Evolutionary conservation across 2,329 filamentous ascomycete species (phyloP).

Genomic region (Pseudogymnoascus sp.): DNA sequence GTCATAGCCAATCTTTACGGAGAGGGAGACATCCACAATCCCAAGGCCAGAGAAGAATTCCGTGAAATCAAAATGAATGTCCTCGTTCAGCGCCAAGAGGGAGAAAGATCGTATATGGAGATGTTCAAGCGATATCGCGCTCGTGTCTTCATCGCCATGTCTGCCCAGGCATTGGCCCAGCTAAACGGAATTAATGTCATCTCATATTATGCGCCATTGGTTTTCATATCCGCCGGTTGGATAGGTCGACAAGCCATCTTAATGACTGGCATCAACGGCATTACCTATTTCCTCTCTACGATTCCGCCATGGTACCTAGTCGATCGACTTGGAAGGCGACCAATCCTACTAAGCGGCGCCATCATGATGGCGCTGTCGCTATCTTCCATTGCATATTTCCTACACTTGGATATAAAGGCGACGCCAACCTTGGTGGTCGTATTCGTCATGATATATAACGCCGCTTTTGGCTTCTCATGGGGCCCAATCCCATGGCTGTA

Average conservation of each 20-base stretch:
- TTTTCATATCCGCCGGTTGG: constrained; percentile 98
- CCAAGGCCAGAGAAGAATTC: constrained; percentile 89
- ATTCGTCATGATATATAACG: constrained; percentile 98
- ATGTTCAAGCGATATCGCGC: constrained; percentile 93
- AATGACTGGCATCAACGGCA: constrained; percentile 94
- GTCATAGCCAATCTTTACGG: constrained; percentile 98
- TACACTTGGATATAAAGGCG: constrained; percentile 70
- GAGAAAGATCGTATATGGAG: constrained; percentile 80
- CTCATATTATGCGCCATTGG: constrained; percentile 86
- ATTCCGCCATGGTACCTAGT: constrained; percentile 97
- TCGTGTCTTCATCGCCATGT: constrained; percentile 98
- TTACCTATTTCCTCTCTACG: constrained; percentile 84
- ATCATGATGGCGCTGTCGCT: constrained; percentile 83
- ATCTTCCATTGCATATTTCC: constrained; percentile 88
- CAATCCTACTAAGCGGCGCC: constrained; percentile 83
- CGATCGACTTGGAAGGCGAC: constrained; percentile 80
- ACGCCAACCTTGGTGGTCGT: constrained; percentile 83
- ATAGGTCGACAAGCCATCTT: constrained; percentile 79
- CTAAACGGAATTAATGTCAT: constrained; percentile 99
- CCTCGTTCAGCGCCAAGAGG: constrained; percentile 84
- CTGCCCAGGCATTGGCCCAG: constrained; percentile 88
- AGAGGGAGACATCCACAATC: constrained; percentile 87
- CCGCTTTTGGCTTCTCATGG: constrained; percentile 94
- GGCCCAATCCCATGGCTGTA: constrained; percentile 97
- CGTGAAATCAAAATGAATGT: constrained; percentile 99